A percentile compares a stretch with the other conserved stretches of the same genome.
Conservation (phyloP, 2,329 filamentous ascomycete genomes). For the Alternaria panax region DNA sequence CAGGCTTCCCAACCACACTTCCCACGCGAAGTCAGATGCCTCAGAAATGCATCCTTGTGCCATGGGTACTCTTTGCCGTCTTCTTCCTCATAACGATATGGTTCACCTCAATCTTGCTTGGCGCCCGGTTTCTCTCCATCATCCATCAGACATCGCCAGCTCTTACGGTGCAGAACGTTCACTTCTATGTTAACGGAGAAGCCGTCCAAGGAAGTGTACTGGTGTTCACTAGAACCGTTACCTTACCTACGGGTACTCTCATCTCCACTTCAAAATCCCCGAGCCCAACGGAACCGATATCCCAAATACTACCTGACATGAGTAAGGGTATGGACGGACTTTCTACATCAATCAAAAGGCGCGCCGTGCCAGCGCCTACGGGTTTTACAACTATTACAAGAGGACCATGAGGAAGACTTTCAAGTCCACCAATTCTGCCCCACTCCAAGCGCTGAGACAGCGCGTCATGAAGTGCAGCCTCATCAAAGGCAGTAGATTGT, state of each 20-base stretch:
- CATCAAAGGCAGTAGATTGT: slow-evolving; percentile 3
- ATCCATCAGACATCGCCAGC: slow-evolving; percentile 15
- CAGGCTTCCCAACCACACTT: slow-evolving; percentile 3
- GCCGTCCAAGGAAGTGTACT: not conserved
- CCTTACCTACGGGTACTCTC: not conserved
- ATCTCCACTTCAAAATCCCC: not conserved
- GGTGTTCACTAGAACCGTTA: not conserved
- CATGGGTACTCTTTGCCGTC: slow-evolving; percentile 34
- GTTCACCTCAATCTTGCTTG: slow-evolving; percentile 32
- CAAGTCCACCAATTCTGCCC: not conserved
- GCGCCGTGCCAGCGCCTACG: slow-evolving; percentile 5
- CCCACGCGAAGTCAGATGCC: slow-evolving; percentile 11
- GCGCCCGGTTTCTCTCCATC: slow-evolving; percentile 24
- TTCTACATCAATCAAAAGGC: not conserved
- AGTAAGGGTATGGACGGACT: slow-evolving; percentile 5
- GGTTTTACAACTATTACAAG: slow-evolving; percentile 12
- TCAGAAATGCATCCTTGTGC: slow-evolving; percentile 22
- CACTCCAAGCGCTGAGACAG: slow-evolving; percentile 11
- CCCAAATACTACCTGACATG: not conserved
- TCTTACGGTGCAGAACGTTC: slow-evolving; percentile 20
- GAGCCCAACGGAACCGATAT: not conserved
- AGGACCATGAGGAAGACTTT: not conserved
- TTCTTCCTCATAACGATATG: slow-evolving; percentile 34
- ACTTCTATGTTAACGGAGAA: slow-evolving; percentile 27
- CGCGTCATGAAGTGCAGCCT: slow-evolving; percentile 17